phyloP scores from a whole-genome alignment of 2,329 filamentous ascomycete genomes.

The Neonectria ditissima region DNA sequence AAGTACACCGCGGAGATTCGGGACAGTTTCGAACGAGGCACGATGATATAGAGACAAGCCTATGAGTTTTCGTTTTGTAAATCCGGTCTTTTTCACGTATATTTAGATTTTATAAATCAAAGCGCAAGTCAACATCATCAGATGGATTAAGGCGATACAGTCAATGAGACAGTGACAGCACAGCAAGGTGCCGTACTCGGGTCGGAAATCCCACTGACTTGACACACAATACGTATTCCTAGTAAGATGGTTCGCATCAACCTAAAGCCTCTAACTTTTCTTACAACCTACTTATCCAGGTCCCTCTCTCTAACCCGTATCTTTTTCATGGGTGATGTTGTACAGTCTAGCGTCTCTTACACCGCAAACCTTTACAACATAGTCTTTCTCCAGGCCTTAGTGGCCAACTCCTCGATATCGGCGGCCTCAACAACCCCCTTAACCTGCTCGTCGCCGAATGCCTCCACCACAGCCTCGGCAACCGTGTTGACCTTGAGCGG shows the following conservation, averaged over 20 bases:
- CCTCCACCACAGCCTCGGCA: conserved; percentile 90
- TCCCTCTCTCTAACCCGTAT: no score
- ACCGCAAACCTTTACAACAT: conserved; percentile 74
- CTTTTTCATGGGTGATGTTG: no score
- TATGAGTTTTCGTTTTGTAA: conserved; percentile 30
- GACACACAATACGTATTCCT: no score
- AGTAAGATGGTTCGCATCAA: no score
- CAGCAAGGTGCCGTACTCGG: no score
- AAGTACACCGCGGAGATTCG: conserved; percentile 98
- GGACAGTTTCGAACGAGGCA: conserved; percentile 97
- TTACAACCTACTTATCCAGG: no score
- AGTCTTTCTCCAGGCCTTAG: conserved; percentile 85
- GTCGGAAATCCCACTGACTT: no score
- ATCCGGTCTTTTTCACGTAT: conserved; percentile 22
- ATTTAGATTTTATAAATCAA: no score
- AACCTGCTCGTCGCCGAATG: conserved; percentile 77
- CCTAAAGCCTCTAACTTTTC: no score
- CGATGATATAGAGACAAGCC: conserved; percentile 76
- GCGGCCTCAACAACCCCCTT: conserved; percentile 82
- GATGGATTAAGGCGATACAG: no score
- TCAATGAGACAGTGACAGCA: no score
- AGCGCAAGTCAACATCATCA: no score
- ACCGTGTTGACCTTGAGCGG: conserved; percentile 89
- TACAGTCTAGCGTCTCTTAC: conserved; percentile 50
- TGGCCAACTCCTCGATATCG: conserved; percentile 84